Base-by-base conservation (phyloP, 2,329 filamentous ascomycete species). In the Verticillium tricorpus region DNA sequence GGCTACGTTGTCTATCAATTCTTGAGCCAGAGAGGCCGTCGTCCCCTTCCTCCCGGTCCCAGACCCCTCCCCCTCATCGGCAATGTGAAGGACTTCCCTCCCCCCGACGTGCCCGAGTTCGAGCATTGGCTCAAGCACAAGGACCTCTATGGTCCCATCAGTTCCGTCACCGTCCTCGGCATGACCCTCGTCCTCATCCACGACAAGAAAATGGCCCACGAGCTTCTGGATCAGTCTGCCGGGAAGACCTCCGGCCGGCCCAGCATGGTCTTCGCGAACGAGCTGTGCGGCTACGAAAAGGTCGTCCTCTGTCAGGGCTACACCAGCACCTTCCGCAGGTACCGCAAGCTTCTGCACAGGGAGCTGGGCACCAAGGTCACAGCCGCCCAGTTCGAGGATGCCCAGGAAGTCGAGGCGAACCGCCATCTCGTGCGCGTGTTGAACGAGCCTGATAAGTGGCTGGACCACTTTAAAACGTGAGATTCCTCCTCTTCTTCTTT, bases 81-180 rank as follows among this genome's bases (percentile, higher is more conserved):
- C 4, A 85, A 85, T 65, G 64, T 84, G 17, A 63, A 66, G 1
- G 81, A 85, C 63, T 69, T 85, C 12, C 82, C 82, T 0, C 68
- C 73, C 0, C 1, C 31, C 17, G 58, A 62, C 0, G 65, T 62
- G 6, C 70, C 67, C 5, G 76, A 79, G 62, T 77, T 71, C 62
- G 64, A 73, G 56, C 77, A 79, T 60, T 80, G 77, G 77, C 58
- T 75, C 34, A 73, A 75, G 62, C 72, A 76, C 62, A 78, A 76
- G 59, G 72, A 77, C 6, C 54, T 66, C 0, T 77, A 78, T 50
- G 76, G 76, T 0, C 69, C 70, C 0, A 70, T 77, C 6, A 76
- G 76, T 61, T 79, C 76, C 5, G 63, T 81, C 5, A 79, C 72
- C 0, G 69, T 75, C 15, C 63, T 81, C 1, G 78, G 77, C 1